phyloP scores from a whole-genome alignment of 2,329 filamentous ascomycete genomes.

The Phaeosphaeriaceae sp. region DNA sequence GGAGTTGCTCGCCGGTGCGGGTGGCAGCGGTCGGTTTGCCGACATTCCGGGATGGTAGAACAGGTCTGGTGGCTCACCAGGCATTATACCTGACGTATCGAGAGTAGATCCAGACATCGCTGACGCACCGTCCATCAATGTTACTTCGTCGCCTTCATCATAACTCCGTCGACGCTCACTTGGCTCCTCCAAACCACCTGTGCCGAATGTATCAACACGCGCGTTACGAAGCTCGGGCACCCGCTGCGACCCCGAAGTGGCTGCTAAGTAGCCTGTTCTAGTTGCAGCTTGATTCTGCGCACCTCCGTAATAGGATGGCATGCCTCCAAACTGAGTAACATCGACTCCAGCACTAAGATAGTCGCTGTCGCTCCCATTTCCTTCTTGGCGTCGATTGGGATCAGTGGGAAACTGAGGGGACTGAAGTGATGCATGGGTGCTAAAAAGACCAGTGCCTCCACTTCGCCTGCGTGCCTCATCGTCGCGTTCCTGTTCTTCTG shows the following conservation, averaged over 20 bases:
- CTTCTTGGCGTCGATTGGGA: slow-evolving; percentile 20
- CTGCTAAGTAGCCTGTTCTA: slow-evolving; percentile 49
- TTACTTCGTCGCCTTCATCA: slow-evolving; percentile 85
- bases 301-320: slow-evolving; percentile 66
- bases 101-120: slow-evolving; percentile 33
- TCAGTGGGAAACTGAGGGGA: slow-evolving; percentile 50
- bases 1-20: slow-evolving; percentile 65
- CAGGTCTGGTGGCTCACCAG: slow-evolving; percentile 78
- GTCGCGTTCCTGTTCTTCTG: slow-evolving; percentile 75
- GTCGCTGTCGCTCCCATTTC: slow-evolving; percentile 68
- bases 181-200: slow-evolving; percentile 85
- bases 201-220: slow-evolving; percentile 84
- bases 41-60: slow-evolving; percentile 89
- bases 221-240: slow-evolving; percentile 61
- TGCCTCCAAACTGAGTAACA: slow-evolving; percentile 73
- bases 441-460: slow-evolving; percentile 61
- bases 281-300: slow-evolving; percentile 52
- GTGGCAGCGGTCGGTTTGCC: slow-evolving; percentile 65
- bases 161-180: slow-evolving; percentile 78
- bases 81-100: slow-evolving; percentile 41
- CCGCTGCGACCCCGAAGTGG: slow-evolving; percentile 54
- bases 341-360: slow-evolving; percentile 68
- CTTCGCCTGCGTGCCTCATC: slow-evolving; percentile 65
- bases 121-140: slow-evolving; percentile 48
- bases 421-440: slow-evolving; percentile 52